phyloP scores from a whole-genome alignment of 2,329 filamentous ascomycete genomes.

The Xylaria multiplex region DNA sequence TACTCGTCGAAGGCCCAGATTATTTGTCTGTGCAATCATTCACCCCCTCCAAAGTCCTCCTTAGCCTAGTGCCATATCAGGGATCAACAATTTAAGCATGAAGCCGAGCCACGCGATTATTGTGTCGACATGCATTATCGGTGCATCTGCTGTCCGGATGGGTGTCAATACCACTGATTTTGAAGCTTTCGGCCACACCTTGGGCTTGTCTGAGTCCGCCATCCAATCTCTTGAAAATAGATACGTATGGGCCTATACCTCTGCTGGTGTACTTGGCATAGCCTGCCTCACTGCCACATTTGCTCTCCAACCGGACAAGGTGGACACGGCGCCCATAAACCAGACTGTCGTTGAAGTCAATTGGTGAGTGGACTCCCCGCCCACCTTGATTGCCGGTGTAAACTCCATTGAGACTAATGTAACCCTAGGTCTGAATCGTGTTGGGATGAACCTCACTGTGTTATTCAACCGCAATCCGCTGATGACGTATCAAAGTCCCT shows the following conservation, averaged over 20 bases:
- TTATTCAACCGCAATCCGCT: conserved; percentile 22
- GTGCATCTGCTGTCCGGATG: not conserved
- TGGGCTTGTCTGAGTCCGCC: not conserved
- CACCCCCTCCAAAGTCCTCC: too few relatives aligned
- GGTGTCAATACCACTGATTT: not conserved
- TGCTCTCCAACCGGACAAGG: too few relatives aligned
- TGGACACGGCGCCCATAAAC: too few relatives aligned
- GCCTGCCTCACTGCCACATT: too few relatives aligned
- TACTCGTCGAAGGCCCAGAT: too few relatives aligned
- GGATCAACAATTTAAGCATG: conserved; percentile 1
- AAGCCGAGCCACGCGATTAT: not conserved
- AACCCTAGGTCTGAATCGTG: conserved; percentile 39
- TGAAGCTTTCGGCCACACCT: not conserved
- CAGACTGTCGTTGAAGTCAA: too few relatives aligned
- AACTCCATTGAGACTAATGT: too few relatives aligned
- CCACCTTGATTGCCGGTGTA: too few relatives aligned
- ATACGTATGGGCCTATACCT: not conserved
- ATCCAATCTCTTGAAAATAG: not conserved
- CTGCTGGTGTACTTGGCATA: not conserved
- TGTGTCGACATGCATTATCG: not conserved
- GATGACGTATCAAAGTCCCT: conserved; percentile 27
- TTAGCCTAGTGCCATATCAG: not conserved
- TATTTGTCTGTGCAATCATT: too few relatives aligned
- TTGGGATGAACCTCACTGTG: conserved; percentile 32
- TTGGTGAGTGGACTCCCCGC: too few relatives aligned